These are phyloP conservation scores for Typha latifolia DNA, from an alignment of 176 grass and related monocot genomes.

Conservation along the genomic window DNA sequence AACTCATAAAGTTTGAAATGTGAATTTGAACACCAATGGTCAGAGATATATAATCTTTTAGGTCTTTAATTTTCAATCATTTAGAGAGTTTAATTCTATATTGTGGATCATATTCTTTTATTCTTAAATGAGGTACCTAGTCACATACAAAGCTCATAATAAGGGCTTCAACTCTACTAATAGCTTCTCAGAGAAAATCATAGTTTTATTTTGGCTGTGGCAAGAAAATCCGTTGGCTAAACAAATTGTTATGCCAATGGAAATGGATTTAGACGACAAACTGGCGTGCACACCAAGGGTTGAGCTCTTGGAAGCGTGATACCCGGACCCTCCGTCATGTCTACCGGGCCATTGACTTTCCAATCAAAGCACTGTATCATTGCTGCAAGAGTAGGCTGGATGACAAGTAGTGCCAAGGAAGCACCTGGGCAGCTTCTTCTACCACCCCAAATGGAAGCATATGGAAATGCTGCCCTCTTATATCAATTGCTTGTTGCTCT, in stretches of 20 bases:
- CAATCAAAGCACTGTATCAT: slow-evolving; percentile 72
- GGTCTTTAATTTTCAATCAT: too few relatives aligned
- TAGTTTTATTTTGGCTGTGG: too few relatives aligned
- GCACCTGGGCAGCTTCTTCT: slow-evolving; percentile 53
- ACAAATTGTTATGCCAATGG: not conserved
- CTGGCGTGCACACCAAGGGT: slow-evolving; percentile 27
- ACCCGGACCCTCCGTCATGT: slow-evolving; percentile 56
- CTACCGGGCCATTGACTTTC: slow-evolving; percentile 22
- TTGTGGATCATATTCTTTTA: too few relatives aligned
- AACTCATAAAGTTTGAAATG: too few relatives aligned
- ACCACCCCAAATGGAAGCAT: slow-evolving; percentile 66
- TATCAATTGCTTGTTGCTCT: slow-evolving; percentile 18
- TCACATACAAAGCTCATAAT: too few relatives aligned
- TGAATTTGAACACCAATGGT: too few relatives aligned
- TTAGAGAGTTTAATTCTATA: too few relatives aligned
- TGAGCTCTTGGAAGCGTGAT: slow-evolving; percentile 29
- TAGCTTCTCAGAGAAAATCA: too few relatives aligned
- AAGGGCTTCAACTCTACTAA: too few relatives aligned
- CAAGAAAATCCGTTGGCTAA: too few relatives aligned
- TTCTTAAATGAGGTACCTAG: too few relatives aligned
- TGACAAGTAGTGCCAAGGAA: slow-evolving; percentile 40
- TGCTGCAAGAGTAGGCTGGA: slow-evolving; percentile 36
- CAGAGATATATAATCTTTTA: too few relatives aligned
- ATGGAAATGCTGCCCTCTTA: slow-evolving; percentile 49
- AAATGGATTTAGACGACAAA: slow-evolving; percentile 13